Evolutionary conservation across 2,329 filamentous ascomycete genomes (phyloP), one percentile per base, ranked within the genome.

Genomic region (Aspergillus sp.): DNA sequence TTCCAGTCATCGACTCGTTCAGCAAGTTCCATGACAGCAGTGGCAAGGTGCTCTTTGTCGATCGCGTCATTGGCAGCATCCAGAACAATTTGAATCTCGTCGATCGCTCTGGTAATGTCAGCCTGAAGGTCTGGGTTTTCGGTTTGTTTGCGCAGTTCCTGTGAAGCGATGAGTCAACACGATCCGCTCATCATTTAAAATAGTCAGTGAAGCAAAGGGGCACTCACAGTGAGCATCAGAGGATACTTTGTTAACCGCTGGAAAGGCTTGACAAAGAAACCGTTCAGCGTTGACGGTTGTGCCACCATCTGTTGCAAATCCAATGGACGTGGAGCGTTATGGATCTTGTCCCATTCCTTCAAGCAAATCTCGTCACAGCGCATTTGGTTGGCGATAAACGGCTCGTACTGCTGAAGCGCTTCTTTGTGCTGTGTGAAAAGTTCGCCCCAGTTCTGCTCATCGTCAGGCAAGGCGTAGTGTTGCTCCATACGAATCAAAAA

Each of bases 401-500:
- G 90, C 61, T 95, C 88, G 66, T 98, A 98, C 51, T 95, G 90
- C 53, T 85, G 83, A 67, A 98, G 96, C 0, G 84, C 82, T 50
- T 93, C 88, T 64, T 93, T 88, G 63, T 91, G 90, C 12, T 83
- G 76, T 12, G 86, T 79, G 63, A 97, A 97, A 0, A 94, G 81
- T n/a, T 83, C 78, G n/a, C 93, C 93, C 93, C 93, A 98, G 65
- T 91, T 86, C 66, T 98, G 93, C 52, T 81, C 77, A 3, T 79
- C 72, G 52, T 85, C 78, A 0, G 88, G 80, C 70, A 89, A 81
- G 3, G 88, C 90, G 62, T 97, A 95, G 33, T 90, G 94, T 23
- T 94, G 94, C 72, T 98, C 93, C 53, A 98, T 88, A 47, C 90
- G 85, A 60, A 98, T 97, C 43, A 98, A 76, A 61, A 98, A 97